phyloP scores from a whole-genome alignment of 139 green algal species.

The Zygnema circumcarinatum region DNA sequence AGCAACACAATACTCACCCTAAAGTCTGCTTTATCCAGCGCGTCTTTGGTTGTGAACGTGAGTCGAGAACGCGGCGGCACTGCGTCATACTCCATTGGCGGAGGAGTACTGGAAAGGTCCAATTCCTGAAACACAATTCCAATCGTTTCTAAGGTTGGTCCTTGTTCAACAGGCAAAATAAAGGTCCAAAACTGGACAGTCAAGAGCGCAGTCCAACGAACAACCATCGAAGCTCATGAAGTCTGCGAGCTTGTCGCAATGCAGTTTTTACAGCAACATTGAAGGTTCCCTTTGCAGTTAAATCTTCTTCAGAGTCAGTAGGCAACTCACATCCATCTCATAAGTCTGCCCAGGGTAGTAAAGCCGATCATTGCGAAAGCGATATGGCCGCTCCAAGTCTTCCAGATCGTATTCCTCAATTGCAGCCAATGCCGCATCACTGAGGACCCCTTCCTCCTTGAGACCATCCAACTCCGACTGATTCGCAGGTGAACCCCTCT shows the following conservation, averaged over 20 bases:
- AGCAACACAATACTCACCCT: background rate
- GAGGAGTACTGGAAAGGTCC: no score
- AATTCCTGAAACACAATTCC: no score
- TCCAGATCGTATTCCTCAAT: slow-evolving; percentile 28
- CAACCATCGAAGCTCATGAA: no score
- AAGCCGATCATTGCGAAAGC: slow-evolving; percentile 8
- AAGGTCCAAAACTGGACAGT: no score
- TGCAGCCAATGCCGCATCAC: background rate
- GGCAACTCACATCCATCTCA: slow-evolving; percentile 7
- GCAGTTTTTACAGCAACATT: no score
- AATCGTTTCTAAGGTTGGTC: no score
- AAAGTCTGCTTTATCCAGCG: slow-evolving; percentile 14
- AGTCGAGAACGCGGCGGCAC: background rate
- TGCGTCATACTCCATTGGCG: background rate
- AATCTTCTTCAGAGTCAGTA: background rate
- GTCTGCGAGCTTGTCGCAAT: no score
- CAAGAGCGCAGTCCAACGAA: no score
- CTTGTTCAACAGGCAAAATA: no score
- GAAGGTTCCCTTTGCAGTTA: no score
- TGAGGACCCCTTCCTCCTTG: slow-evolving; percentile 16
- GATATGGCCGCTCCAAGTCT: background rate
- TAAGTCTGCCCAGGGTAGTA: slow-evolving; percentile 45
- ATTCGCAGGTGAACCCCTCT: background rate
- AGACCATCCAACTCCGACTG: background rate
- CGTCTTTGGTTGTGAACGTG: slow-evolving; percentile 17